These are phyloP conservation scores for Calycina herbarum DNA, from an alignment of 2,329 filamentous ascomycete species.

Conservation along the genomic window DNA sequence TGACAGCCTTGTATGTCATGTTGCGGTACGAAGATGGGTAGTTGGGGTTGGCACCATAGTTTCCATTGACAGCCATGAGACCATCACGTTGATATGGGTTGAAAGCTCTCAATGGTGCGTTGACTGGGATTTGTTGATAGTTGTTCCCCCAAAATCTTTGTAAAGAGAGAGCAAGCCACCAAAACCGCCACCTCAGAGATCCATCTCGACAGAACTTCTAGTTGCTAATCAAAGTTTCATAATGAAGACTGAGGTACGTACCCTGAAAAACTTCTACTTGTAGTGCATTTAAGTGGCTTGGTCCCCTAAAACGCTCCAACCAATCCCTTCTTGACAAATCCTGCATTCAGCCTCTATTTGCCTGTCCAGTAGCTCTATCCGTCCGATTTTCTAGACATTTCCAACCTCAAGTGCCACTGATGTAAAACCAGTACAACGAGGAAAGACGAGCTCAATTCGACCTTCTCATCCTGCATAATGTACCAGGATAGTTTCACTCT, in stretches of 20 bases:
- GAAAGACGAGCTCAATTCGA: not conserved
- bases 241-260: not conserved
- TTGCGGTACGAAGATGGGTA: constrained; percentile 54
- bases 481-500: constrained; percentile 6
- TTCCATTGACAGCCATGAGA: constrained; percentile 65
- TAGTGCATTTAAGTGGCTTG: not conserved
- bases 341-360: not conserved
- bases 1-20: constrained; percentile 46
- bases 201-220: too few relatives aligned
- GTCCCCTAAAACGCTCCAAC: not conserved
- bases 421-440: not conserved
- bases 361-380: not conserved
- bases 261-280: not conserved
- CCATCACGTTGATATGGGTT: constrained; percentile 75
- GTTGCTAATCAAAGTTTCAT: not conserved
- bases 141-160: constrained; percentile 38
- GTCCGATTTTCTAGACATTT: not conserved
- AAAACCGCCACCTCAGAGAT: not conserved
- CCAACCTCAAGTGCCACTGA: not conserved
- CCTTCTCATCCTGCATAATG: constrained; percentile 11
- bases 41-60: constrained; percentile 61
- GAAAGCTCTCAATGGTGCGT: constrained; percentile 49
- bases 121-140: constrained; percentile 58
- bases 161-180: not conserved
- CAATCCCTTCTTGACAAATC: not conserved